Evolutionary conservation across 345 rosid genomes (phyloP), one percentile per base, ranked within the genome.

Genomic region (Gossypium sturtianum): DNA sequence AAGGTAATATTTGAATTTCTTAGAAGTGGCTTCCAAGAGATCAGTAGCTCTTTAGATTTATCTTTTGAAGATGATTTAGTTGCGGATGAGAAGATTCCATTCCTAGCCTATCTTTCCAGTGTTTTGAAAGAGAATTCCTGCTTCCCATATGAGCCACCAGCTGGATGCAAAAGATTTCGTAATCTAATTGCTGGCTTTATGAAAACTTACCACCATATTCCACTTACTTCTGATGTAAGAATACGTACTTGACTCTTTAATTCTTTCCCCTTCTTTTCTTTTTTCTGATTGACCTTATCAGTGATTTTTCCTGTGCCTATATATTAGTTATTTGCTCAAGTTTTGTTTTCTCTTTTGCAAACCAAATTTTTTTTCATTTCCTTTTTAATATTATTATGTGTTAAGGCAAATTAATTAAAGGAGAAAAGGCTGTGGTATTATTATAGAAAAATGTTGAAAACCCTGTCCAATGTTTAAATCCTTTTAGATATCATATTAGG

Each of bases 41-140:
- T 92, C 86, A 87, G 95, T 85, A 87, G 89, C 82, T 94, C 98
- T 0, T 87, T 94, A 63, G 98, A 94, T 83, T 86, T 94, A 77
- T 93, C 87, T 19, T 94, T 94, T 73, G 92, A 87, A 77, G 95
- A 92, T 82, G 99, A 94, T 76, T 80, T 90, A 22, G 97, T 94
- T 85, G 98, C 98, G 41, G 98, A 94, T 83, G 98, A 94, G 92
- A 94, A 91, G 85, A 89, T 94, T 69, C 97, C 98, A 8, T 94
- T 92, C 87, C 91, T 91, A 63, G 93, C 95, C 78, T 91, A 90
- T 89, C 96, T 94, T 80, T 93, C 98, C 70, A 82, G 83, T 70
- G 84, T 84, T 75, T 74, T 92, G 82, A 93, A 89, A 82, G 86
- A 76, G 75, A 81, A 65, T 66, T 87, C 97, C 54, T 85, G 78